These are phyloP conservation scores for Tetradesmus lagerheimii DNA, from an alignment of 139 green algal species.

Conservation along the genomic window DNA sequence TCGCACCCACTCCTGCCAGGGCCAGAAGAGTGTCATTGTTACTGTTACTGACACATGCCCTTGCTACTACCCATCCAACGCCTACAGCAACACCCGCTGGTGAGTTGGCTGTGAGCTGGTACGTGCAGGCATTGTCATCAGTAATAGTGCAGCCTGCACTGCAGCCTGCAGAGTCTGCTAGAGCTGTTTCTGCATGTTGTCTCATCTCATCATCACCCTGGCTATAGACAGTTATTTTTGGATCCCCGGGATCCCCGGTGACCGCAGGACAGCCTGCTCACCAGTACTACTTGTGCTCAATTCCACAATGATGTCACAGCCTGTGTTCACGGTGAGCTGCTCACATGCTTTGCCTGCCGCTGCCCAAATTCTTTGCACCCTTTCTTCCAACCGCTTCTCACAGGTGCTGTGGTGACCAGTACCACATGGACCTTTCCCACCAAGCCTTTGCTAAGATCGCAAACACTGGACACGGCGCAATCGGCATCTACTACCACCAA, in stretches of 20 bases:
- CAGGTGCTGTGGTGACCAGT: neutral
- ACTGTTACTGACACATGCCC: slow-evolving; percentile 55
- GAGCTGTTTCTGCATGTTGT: too few relatives aligned
- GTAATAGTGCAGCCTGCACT: too few relatives aligned
- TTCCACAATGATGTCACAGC: too few relatives aligned
- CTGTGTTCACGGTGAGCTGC: neutral
- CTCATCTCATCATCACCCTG: too few relatives aligned
- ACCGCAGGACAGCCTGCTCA: too few relatives aligned
- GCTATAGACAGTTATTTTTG: too few relatives aligned
- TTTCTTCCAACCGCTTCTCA: neutral
- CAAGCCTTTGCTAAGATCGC: slow-evolving; percentile 21
- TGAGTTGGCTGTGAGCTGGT: neutral
- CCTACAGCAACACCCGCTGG: slow-evolving; percentile 54
- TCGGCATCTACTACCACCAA: slow-evolving; percentile 43
- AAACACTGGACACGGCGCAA: neutral
- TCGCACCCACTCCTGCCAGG: slow-evolving; percentile 38
- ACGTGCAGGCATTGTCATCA: too few relatives aligned
- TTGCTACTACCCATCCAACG: slow-evolving; percentile 61
- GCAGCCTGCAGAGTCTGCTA: too few relatives aligned
- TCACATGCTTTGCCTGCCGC: too few relatives aligned
- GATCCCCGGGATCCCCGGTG: too few relatives aligned
- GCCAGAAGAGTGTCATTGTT: neutral
- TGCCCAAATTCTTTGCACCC: neutral
- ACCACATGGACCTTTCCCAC: slow-evolving; percentile 22
- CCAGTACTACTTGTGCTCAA: too few relatives aligned